Conservation (phyloP, 345 rosid genomes). For the Hibiscus tridactylites region DNA sequence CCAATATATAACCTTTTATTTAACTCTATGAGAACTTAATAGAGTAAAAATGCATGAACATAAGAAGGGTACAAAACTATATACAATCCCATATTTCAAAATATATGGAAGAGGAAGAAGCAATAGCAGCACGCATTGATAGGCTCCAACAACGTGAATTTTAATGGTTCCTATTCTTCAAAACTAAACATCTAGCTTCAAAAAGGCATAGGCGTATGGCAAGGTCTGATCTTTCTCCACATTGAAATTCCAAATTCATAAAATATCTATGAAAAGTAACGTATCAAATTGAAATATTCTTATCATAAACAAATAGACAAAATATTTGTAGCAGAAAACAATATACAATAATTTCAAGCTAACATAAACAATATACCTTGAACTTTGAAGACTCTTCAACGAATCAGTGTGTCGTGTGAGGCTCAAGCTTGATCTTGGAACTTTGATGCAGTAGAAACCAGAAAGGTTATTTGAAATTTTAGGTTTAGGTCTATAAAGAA, state of each 20-base stretch:
- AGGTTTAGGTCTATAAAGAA: too few species aligned
- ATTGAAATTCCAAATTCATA: background rate
- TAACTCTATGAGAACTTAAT: background rate
- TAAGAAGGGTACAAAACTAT: background rate
- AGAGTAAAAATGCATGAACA: background rate
- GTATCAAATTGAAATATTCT: background rate
- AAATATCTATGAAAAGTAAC: background rate
- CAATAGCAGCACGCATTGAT: background rate
- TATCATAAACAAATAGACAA: conserved; percentile 4
- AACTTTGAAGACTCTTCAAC: too few species aligned
- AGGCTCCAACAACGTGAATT: background rate
- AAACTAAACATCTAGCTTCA: conserved; percentile 1
- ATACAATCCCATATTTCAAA: background rate
- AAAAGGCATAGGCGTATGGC: background rate
- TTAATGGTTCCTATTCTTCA: background rate
- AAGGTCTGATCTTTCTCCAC: background rate
- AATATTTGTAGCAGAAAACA: conserved; percentile 8
- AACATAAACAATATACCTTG: conserved; percentile 6
- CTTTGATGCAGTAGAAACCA: too few species aligned
- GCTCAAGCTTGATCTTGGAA: too few species aligned
- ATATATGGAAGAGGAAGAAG: background rate
- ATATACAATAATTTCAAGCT: conserved; percentile 8
- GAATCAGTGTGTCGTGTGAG: too few species aligned
- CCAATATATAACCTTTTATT: background rate
- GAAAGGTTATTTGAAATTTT: too few species aligned